Percentiles rank a stretch among this genome's conserved stretches.
Conservation (phyloP, 495 filamentous ascomycete genomes). For the Hypoxylon fuscum region DNA sequence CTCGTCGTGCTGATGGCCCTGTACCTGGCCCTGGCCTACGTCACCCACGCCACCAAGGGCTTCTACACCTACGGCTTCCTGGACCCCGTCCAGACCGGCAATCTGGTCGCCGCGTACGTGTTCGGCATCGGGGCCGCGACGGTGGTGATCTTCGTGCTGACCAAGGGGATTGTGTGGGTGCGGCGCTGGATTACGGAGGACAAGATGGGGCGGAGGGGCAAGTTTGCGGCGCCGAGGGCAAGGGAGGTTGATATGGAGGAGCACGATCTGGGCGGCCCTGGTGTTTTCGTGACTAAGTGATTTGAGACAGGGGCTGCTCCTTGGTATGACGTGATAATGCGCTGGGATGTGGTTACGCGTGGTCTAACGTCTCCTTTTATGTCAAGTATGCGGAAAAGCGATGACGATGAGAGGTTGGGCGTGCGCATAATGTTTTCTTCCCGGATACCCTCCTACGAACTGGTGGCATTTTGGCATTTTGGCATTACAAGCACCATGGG, state of each 20-base stretch:
- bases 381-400: no score
- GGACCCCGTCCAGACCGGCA: constrained; percentile 57
- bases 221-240: constrained; percentile 43
- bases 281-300: no score
- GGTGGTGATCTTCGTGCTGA: constrained; percentile 69
- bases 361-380: no score
- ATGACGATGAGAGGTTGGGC: no score
- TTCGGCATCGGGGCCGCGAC: constrained; percentile 71
- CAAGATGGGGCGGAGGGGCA: constrained; percentile 57
- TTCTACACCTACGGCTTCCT: constrained; percentile 84
- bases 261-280: constrained; percentile 17
- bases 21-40: constrained; percentile 78
- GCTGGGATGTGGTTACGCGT: no score
- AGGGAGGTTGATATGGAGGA: neutral
- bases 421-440: neutral
- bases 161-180: constrained; percentile 56
- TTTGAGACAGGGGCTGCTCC: no score
- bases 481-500: neutral
- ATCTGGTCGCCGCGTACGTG: constrained; percentile 62
- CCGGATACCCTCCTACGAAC: constrained; percentile 10
- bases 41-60: constrained; percentile 71
- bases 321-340: no score
- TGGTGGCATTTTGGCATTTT: constrained; percentile 1
- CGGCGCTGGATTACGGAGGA: constrained; percentile 62
- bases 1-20: constrained; percentile 70